phyloP scores from a whole-genome alignment of 163 green algal genomes.

The Scenedesmus sp. region DNA sequence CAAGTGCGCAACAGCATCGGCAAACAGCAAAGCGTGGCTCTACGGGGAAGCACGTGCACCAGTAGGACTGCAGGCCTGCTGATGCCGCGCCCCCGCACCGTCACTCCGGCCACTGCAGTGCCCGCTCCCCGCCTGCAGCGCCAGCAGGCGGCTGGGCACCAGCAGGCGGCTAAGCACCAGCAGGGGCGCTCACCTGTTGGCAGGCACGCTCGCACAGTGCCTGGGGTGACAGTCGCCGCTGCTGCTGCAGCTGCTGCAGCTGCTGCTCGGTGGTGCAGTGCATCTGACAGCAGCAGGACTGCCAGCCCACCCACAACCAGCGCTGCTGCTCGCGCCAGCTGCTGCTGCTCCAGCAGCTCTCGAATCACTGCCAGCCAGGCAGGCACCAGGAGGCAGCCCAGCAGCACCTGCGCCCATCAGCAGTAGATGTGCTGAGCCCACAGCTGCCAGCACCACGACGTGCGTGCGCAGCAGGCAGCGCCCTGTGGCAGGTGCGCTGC shows the following conservation, averaged over 20 bases:
- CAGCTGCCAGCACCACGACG: background rate
- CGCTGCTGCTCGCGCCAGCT: background rate
- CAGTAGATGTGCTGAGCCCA: background rate
- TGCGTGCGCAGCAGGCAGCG: too few relatives aligned
- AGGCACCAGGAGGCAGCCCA: slow-evolving; percentile 22
- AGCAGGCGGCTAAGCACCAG: too few relatives aligned
- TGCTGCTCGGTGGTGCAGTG: background rate
- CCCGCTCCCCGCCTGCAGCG: background rate
- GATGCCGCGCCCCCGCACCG: background rate
- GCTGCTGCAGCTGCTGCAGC: background rate
- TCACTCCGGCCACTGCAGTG: too few relatives aligned
- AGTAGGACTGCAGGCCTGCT: background rate
- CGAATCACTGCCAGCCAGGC: slow-evolving; percentile 16
- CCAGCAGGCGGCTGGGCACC: background rate
- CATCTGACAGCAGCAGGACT: background rate
- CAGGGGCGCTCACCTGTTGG: background rate
- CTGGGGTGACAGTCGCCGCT: background rate
- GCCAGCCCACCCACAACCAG: background rate
- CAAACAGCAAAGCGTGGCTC: too few relatives aligned
- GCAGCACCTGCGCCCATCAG: slow-evolving; percentile 1
- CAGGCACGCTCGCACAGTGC: background rate
- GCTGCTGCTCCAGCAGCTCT: slow-evolving; percentile 21
- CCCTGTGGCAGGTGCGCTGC: too few relatives aligned
- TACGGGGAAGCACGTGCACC: too few relatives aligned
- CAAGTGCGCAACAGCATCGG: too few relatives aligned